These are phyloP conservation scores for Karstenula rhodostoma DNA, from an alignment of 2,329 filamentous ascomycete genomes.

Conservation along the genomic window DNA sequence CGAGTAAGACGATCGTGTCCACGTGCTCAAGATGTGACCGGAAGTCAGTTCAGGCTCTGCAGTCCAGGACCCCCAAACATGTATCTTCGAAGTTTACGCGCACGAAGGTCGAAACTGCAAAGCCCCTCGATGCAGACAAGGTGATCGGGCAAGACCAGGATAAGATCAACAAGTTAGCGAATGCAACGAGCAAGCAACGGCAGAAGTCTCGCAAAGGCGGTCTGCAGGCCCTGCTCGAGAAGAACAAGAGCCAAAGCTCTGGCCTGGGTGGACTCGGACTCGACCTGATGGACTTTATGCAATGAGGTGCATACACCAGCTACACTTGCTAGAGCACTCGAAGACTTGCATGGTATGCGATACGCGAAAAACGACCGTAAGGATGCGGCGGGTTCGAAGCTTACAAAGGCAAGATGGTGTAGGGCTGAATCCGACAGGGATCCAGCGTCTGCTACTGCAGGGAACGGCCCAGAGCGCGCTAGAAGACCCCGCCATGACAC, in stretches of 20 bases:
- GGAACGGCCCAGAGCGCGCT: constrained; percentile 34
- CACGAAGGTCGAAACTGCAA: constrained; percentile 2
- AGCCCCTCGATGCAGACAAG: background rate
- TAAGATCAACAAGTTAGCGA: constrained; percentile 48
- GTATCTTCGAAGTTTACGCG: constrained; percentile 19
- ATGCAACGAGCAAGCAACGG: constrained; percentile 61
- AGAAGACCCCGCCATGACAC: constrained; percentile 35
- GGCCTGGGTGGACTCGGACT: constrained; percentile 50
- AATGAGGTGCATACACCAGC: constrained; percentile 38
- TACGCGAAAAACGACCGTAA: background rate
- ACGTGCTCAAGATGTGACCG: constrained; percentile 43
- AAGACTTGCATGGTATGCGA: background rate
- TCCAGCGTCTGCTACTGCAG: constrained; percentile 17
- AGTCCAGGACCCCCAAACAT: constrained; percentile 28
- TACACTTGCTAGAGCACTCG: background rate
- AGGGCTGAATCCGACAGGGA: constrained; percentile 40
- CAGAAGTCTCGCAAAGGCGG: constrained; percentile 64
- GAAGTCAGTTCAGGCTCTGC: constrained; percentile 37
- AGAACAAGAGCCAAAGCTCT: constrained; percentile 49
- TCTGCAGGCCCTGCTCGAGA: constrained; percentile 62
- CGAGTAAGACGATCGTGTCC: constrained; percentile 34
- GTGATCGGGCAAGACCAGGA: constrained; percentile 20
- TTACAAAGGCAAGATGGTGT: constrained; percentile 19
- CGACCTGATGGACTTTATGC: constrained; percentile 64
- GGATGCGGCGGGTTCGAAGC: background rate